These are phyloP conservation scores for Periconia sp. DNA, from an alignment of 2,329 filamentous ascomycete genomes.

Conservation along the genomic window DNA sequence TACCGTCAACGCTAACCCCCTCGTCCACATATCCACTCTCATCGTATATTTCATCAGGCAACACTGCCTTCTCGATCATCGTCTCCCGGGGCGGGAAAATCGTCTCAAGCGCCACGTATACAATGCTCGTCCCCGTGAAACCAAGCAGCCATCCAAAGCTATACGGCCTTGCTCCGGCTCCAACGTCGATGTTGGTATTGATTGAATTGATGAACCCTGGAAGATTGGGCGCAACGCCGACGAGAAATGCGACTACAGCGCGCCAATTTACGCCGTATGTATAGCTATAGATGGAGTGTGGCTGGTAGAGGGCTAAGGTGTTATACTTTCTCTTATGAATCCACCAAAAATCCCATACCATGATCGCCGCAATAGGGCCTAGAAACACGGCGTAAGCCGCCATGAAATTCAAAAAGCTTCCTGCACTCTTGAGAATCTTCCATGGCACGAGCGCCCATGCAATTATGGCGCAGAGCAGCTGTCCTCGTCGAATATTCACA, in stretches of 20 bases:
- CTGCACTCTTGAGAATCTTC: constrained; percentile 53
- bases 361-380: constrained; percentile 67
- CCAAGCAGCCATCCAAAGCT: constrained; percentile 71
- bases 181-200: constrained; percentile 48
- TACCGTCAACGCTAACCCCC: constrained; percentile 29
- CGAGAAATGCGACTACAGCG: constrained; percentile 63
- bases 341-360: constrained; percentile 66
- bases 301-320: constrained; percentile 60
- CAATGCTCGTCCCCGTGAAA: constrained; percentile 61
- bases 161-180: constrained; percentile 62
- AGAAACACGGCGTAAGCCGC: constrained; percentile 70
- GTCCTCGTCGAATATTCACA: constrained; percentile 59
- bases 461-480: constrained; percentile 52
- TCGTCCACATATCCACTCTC: constrained; percentile 35
- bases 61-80: constrained; percentile 50
- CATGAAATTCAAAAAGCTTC: constrained; percentile 64
- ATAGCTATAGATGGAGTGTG: constrained; percentile 59
- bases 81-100: constrained; percentile 59
- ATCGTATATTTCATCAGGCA: constrained; percentile 49
- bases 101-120: constrained; percentile 61
- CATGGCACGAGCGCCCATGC: constrained; percentile 54
- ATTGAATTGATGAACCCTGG: constrained; percentile 60
- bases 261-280: constrained; percentile 63
- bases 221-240: constrained; percentile 62
- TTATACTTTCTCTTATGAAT: constrained; percentile 58